Conservation (phyloP, 208 protist species). For the Acanthamoeba royreba region DNA sequence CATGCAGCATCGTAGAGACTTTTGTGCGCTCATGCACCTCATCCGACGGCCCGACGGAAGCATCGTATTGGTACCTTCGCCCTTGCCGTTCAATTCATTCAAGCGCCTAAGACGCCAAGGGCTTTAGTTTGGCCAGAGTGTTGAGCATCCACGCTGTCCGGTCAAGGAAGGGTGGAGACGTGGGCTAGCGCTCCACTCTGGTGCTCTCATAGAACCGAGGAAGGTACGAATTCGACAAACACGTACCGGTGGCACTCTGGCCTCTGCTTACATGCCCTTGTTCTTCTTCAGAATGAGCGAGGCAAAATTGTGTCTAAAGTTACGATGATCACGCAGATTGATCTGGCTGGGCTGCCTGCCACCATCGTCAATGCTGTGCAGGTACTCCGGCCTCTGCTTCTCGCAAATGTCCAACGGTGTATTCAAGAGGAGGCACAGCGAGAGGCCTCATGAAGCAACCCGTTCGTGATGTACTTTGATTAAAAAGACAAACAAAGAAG, state of each 20-base stretch:
- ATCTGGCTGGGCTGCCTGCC: not conserved
- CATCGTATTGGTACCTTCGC: not conserved
- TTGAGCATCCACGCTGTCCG: not conserved
- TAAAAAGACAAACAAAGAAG: too few species aligned
- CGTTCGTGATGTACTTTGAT: too few species aligned
- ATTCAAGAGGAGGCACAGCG: too few species aligned
- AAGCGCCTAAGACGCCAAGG: not conserved
- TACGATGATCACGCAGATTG: not conserved
- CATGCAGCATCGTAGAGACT: not conserved
- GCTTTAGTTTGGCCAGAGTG: not conserved
- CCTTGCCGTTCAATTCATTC: too few species aligned
- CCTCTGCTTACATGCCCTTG: not conserved
- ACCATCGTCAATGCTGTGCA: not conserved
- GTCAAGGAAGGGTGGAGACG: not conserved
- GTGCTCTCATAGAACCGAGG: not conserved
- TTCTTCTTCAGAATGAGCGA: not conserved
- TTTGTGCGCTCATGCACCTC: not conserved
- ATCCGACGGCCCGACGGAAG: not conserved
- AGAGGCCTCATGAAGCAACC: too few species aligned
- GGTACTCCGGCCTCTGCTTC: not conserved
- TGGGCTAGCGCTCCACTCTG: not conserved
- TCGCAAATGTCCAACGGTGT: too few species aligned
- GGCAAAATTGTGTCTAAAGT: not conserved
- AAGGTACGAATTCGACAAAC: too few species aligned
- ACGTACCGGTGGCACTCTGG: too few species aligned